A percentile compares a stretch with the other conserved stretches of the same genome.
Evolutionary conservation across 495 filamentous ascomycete genomes (phyloP).

Genomic region (Neurospora tetrasperma): DNA sequence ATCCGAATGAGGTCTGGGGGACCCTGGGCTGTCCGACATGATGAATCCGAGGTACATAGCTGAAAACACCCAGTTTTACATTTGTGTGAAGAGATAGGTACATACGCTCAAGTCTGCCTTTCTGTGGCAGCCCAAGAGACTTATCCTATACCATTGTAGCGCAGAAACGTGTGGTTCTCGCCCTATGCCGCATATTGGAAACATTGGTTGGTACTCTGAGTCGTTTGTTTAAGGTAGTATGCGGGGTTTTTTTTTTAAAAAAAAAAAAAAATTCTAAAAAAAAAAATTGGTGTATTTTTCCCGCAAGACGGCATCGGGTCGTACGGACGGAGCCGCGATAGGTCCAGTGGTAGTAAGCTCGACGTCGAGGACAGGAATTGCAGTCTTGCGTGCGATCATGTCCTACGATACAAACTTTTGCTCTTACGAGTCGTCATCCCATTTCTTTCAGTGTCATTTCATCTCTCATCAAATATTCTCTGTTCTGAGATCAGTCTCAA

Average conservation of each 20-base stretch:
- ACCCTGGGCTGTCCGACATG: background rate
- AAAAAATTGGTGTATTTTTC: too few relatives aligned
- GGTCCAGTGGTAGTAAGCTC: background rate
- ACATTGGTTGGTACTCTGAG: background rate
- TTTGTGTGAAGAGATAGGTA: background rate
- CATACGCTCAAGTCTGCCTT: background rate
- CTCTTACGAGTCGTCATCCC: background rate
- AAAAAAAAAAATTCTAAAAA: too few relatives aligned
- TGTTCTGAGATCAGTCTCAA: background rate
- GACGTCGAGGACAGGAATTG: background rate
- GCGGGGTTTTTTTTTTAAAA: background rate
- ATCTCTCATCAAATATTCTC: background rate
- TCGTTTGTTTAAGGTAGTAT: background rate
- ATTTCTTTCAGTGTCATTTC: background rate
- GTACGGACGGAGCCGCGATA: background rate
- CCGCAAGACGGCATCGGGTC: background rate
- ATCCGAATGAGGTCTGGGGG: background rate
- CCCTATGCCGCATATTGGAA: background rate
- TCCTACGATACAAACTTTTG: background rate
- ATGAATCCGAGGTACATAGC: background rate
- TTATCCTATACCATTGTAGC: background rate
- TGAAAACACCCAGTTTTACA: background rate
- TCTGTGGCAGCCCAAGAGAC: background rate
- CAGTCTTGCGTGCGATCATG: background rate
- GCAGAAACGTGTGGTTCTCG: background rate